Evolutionary conservation across 2,329 filamentous ascomycete species (phyloP), one percentile per base, ranked within the genome.

Genomic region (Sclerotinia subarctica): DNA sequence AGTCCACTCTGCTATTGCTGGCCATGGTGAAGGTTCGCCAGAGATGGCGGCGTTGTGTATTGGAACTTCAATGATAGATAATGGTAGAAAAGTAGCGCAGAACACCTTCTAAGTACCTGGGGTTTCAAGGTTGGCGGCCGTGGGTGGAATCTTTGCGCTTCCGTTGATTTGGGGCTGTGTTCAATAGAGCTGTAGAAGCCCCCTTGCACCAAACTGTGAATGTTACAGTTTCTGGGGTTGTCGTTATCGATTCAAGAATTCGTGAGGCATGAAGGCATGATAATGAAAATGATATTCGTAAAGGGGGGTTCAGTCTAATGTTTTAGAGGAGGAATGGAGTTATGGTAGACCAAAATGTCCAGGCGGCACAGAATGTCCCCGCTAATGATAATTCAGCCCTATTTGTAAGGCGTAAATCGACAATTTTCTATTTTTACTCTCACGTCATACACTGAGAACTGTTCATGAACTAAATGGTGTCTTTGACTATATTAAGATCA

Each of bases 1-100:
- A 83, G 78, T 88, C 86, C 80, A 84, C 83, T 74, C 82, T 81
- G 70, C 77, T 81, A 58, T 70, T 76, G 66, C 77, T 78, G 76
- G 79, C 80, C 82, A 84, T 84, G 71, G 69, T 79, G 70, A 74
- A 76, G 71, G 74, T 73, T 72, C 74, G 74, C 74, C 74, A 76
- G 71, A 73, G 65, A 70, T 71, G 74, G 72, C 73, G 71, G 68
- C 70, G 32, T 73, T 75, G 65, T 78, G 78, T 60, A 74, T 77
- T 64, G 75, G 73, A 49, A 74, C 77, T 67, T 73, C 73, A 68
- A 72, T 79, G 54, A 73, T 70, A 66, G 69, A 68, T 66, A 47
- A 71, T 59, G 53, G 67, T 47, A 64, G 51, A 59, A 68, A 26
- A 51, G 56, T 67, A 65, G 64, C 32, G 68, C 63, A 66, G 67